These are phyloP conservation scores for Tilletia indica DNA, from an alignment of 1,284 basidiomycete genomes.

Conservation along the genomic window DNA sequence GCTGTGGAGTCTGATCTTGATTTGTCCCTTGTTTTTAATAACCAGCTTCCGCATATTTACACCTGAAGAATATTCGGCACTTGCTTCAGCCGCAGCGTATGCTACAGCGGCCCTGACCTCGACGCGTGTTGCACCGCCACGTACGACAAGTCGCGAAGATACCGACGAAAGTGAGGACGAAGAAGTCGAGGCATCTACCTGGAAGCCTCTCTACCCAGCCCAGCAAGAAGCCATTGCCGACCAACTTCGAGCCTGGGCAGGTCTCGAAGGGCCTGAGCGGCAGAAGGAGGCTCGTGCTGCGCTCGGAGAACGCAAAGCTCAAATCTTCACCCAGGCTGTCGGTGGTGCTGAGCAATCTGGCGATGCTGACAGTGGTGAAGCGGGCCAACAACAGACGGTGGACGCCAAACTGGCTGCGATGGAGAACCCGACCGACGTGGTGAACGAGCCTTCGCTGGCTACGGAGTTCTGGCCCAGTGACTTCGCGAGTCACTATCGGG, in stretches of 20 bases:
- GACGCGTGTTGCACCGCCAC: constrained; percentile 24
- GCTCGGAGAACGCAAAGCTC: constrained; percentile 37
- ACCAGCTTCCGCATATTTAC: constrained; percentile 34
- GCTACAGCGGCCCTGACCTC: constrained; percentile 49
- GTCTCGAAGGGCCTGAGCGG: constrained; percentile 45
- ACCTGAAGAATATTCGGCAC: constrained; percentile 37
- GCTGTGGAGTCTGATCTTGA: neutral
- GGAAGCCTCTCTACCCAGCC: constrained; percentile 31
- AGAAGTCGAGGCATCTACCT: constrained; percentile 19
- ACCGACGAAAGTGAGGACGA: constrained; percentile 17
- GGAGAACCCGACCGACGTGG: constrained; percentile 16
- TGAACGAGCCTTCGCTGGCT: constrained; percentile 23
- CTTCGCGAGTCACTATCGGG: constrained; percentile 49
- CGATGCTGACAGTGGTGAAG: neutral
- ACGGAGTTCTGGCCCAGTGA: constrained; percentile 46
- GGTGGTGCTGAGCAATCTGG: neutral
- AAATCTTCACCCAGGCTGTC: constrained; percentile 30
- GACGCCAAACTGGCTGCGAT: constrained; percentile 1
- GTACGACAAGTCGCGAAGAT: constrained; percentile 5
- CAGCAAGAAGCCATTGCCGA: constrained; percentile 39
- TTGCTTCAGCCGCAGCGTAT: constrained; percentile 47
- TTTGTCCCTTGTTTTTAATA: neutral
- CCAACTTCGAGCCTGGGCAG: constrained; percentile 47
- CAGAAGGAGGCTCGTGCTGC: constrained; percentile 40
- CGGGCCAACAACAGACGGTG: neutral